Percentiles rank a stretch among this genome's conserved stretches.
Conservation (phyloP, 192 early-diverging fungal genomes). For the Rhizoclosmatium globosum region DNA sequence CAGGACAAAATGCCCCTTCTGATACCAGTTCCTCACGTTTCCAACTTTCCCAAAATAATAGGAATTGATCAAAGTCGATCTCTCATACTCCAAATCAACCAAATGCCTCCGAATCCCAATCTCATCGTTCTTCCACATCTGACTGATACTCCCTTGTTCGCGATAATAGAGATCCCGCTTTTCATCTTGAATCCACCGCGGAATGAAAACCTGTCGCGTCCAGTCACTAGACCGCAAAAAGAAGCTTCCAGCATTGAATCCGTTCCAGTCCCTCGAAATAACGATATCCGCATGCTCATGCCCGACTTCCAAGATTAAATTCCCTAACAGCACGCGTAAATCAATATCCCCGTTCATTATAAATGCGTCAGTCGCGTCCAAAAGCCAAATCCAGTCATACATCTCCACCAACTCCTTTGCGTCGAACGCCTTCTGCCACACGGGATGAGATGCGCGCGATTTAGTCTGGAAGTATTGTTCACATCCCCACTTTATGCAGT, state of each 20-base stretch:
- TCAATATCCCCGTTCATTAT: conserved; percentile 23
- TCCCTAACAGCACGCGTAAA: neutral
- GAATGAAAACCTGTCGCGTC: conserved; percentile 14
- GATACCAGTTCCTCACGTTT: neutral
- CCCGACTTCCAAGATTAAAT: neutral
- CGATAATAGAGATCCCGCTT: neutral
- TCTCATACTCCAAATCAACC: neutral
- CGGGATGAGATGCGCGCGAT: neutral
- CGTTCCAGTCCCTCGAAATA: conserved; percentile 22
- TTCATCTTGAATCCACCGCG: neutral
- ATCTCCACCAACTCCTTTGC: neutral
- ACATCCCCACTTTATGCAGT: neutral
- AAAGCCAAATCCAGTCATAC: conserved; percentile 9
- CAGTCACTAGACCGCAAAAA: conserved; percentile 16
- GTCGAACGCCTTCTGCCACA: conserved; percentile 4
- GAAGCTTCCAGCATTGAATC: conserved; percentile 15
- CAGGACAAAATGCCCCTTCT: conserved; percentile 6
- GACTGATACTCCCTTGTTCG: neutral
- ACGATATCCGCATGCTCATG: neutral
- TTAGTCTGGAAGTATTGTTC: neutral
- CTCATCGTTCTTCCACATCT: neutral
- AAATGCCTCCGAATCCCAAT: neutral
- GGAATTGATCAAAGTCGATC: neutral
- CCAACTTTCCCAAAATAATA: neutral
- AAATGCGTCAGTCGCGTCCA: conserved; percentile 12